Evolutionary conservation across 2,329 filamentous ascomycete species (phyloP).

Genomic region (Nemania bipapillata): DNA sequence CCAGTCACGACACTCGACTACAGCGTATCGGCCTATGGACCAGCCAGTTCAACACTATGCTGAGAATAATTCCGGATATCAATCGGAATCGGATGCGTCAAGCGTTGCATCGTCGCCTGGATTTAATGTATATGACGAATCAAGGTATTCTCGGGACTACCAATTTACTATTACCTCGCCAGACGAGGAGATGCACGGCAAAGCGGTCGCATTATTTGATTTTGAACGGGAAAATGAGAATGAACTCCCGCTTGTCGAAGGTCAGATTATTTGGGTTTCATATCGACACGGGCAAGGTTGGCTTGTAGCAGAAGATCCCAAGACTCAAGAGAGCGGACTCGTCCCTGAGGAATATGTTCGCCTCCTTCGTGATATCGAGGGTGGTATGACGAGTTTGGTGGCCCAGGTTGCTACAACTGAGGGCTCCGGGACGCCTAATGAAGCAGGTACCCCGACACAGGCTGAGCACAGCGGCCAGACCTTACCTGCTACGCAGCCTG

Average conservation of each 20-base stretch:
- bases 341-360: slow-evolving; percentile 97
- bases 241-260: slow-evolving; percentile 89
- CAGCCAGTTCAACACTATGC: slow-evolving; percentile 60
- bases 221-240: slow-evolving; percentile 97
- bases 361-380: slow-evolving; percentile 90
- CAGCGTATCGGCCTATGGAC: slow-evolving; percentile 59
- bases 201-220: slow-evolving; percentile 93
- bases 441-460: slow-evolving; percentile 71
- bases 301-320: slow-evolving; percentile 95
- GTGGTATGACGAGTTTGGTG: slow-evolving; percentile 79
- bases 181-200: slow-evolving; percentile 97
- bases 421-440: slow-evolving; percentile 63
- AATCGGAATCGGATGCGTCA: slow-evolving; percentile 67
- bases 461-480: slow-evolving; percentile 62
- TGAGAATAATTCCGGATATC: slow-evolving; percentile 62
- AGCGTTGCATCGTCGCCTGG: slow-evolving; percentile 69
- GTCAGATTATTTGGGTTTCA: slow-evolving; percentile 95
- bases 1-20: slow-evolving; percentile 68
- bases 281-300: slow-evolving; percentile 97
- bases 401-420: slow-evolving; percentile 64
- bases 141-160: slow-evolving; percentile 88
- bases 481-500: slow-evolving; percentile 43
- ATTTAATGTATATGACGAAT: slow-evolving; percentile 72
- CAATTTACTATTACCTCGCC: slow-evolving; percentile 94
- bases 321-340: slow-evolving; percentile 90